Evolutionary conservation across 495 filamentous ascomycete species (phyloP).

Genomic region (Daldinia bambusicola): DNA sequence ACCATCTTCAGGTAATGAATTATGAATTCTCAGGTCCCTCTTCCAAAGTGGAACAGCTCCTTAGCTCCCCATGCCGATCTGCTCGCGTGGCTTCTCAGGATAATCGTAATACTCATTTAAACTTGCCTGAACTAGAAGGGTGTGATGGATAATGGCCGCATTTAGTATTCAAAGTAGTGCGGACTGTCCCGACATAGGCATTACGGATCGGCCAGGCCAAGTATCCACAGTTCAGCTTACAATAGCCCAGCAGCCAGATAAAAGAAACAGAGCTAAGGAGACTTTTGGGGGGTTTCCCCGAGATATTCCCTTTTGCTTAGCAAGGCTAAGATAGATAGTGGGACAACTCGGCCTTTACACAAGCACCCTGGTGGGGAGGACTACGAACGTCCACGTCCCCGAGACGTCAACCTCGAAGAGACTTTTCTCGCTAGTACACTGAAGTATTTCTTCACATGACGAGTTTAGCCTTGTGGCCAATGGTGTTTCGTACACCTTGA

Average conservation of each 20-base stretch:
- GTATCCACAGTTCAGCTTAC: not conserved
- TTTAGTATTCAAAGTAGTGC: not conserved
- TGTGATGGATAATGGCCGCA: not conserved
- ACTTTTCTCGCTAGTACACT: not conserved
- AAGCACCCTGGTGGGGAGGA: not conserved
- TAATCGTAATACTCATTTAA: not conserved
- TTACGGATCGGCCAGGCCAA: not conserved
- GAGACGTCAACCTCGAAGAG: not conserved
- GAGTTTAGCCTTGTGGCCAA: not conserved
- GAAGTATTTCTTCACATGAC: not conserved
- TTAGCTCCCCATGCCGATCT: not conserved
- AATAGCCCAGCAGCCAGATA: not conserved
- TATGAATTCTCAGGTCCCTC: constrained; percentile 13
- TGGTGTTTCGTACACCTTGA: not conserved
- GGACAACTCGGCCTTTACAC: not conserved
- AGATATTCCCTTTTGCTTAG: not conserved
- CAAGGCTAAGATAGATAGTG: not conserved
- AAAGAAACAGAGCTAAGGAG: not conserved
- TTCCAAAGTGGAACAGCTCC: constrained; percentile 4
- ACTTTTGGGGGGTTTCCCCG: not conserved
- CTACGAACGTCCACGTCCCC: too few species aligned
- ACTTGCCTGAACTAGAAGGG: not conserved
- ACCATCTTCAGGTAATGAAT: not conserved
- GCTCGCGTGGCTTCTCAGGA: not conserved
- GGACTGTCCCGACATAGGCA: not conserved